phyloP scores from a whole-genome alignment of 2,329 filamentous ascomycete genomes.

The Elsinoe batatas region DNA sequence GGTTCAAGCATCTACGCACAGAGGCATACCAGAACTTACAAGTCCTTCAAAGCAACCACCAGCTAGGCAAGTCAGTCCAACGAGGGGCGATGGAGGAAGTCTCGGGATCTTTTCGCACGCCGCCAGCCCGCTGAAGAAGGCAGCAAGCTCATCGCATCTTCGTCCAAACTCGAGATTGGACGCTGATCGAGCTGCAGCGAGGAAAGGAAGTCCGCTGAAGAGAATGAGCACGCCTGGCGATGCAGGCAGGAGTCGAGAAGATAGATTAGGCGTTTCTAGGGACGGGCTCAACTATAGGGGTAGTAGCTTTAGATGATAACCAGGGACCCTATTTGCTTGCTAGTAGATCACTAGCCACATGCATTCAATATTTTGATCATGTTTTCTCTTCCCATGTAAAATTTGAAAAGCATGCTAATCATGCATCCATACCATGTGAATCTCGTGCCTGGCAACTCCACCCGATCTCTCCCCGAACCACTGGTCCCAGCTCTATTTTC shows the following conservation, averaged over 20 bases:
- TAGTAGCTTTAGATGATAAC: conserved; percentile 20
- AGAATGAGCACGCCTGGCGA: conserved; percentile 31
- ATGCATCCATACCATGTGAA: neutral
- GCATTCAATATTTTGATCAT: too few relatives aligned
- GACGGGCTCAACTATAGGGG: conserved; percentile 9
- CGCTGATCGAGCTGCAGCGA: conserved; percentile 21
- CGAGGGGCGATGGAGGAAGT: conserved; percentile 58
- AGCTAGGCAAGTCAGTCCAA: conserved; percentile 25
- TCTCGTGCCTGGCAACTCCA: neutral
- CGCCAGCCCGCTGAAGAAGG: conserved; percentile 74
- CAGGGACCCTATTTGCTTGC: neutral
- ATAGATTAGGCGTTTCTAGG: conserved; percentile 21
- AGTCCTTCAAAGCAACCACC: conserved; percentile 27
- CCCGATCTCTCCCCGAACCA: neutral
- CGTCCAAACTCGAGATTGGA: conserved; percentile 23
- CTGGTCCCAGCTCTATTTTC: neutral
- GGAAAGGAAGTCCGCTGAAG: conserved; percentile 35
- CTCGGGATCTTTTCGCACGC: conserved; percentile 72
- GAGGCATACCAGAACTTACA: conserved; percentile 18
- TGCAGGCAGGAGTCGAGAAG: conserved; percentile 15
- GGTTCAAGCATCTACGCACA: conserved; percentile 14
- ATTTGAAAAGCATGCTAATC: neutral
- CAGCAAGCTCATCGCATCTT: conserved; percentile 49
- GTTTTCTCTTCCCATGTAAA: neutral
- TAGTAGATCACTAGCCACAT: too few relatives aligned